Evolutionary conservation across 148 eudicot species (phyloP), one percentile per base, ranked within the genome.

Genomic region (Nepenthes mirabilis): DNA sequence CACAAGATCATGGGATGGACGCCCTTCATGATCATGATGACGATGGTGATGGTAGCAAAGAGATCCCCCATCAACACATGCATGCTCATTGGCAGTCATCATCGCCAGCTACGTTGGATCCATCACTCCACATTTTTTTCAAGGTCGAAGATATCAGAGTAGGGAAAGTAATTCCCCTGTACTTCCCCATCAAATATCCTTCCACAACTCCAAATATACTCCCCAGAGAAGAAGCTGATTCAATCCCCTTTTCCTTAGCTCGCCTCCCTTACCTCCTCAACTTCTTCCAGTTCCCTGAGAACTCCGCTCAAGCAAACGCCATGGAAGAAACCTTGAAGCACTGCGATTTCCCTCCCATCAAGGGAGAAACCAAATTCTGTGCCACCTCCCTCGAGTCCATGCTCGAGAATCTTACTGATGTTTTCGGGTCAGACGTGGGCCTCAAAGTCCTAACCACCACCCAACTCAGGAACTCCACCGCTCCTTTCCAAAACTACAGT

Each of bases 331-430:
- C 83, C n/a, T 75, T 82, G 6, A 34, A 23, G 8, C 64, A 74
- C 48, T 82, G 87, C 55, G 79, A 74, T 40, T 34, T 34, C 9
- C 57, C 62, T 14, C 67, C 81, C 6, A 36, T 73, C 9, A 60
- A 59, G 9, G 81, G 79, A 6, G 81, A 75, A 37, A 56, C 51
- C 13, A 76, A 74, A 65, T 61, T 66, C 11, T 82, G 83, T 57
- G 83, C 75, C 47, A 76, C 81, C 0, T 82, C 87, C 12, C 50
- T 69, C 33, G 83, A 76, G 36, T 67, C 75, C 60, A 71, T 79
- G 81, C 75, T 76, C n/a, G 83, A 74, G 8, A 70, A 58, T 1
- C 14, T 61, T 8, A 60, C 49, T 0, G 64, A 9, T 1, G 48
- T 69, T 3, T 60, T 79, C 35, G 75, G 78, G 3, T 9, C 37